phyloP scores from a whole-genome alignment of 2,329 filamentous ascomycete genomes.

The Aspergillus sp. region DNA sequence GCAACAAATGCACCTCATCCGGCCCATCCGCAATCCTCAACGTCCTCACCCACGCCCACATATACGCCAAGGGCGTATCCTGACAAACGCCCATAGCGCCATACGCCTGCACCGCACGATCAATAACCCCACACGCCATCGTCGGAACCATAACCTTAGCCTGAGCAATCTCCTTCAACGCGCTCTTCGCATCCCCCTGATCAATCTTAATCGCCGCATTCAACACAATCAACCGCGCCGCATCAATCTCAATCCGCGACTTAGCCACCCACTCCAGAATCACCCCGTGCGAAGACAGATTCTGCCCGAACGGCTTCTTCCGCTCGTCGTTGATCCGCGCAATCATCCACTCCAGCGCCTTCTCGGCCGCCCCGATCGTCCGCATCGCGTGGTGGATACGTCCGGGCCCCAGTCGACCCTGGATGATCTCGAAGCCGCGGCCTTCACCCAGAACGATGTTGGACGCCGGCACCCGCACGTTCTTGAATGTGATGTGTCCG shows the following conservation, averaged over 20 bases:
- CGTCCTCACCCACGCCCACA: constrained; percentile 80
- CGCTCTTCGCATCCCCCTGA: constrained; percentile 80
- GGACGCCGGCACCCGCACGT: constrained; percentile 80
- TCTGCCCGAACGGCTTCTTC: constrained; percentile 90
- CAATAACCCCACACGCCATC: constrained; percentile 81
- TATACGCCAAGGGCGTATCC: constrained; percentile 84
- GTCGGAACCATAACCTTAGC: constrained; percentile 90
- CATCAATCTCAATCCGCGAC: constrained; percentile 90
- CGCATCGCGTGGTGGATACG: constrained; percentile 99
- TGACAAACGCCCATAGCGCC: constrained; percentile 89
- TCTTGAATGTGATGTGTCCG: constrained; percentile 84
- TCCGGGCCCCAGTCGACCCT: constrained; percentile 91
- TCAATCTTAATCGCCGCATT: constrained; percentile 97
- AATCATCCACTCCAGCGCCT: constrained; percentile 91
- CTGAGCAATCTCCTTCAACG: constrained; percentile 89
- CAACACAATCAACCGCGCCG: constrained; percentile 83
- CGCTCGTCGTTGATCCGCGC: constrained; percentile 87
- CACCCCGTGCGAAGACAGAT: constrained; percentile 83
- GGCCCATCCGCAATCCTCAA: constrained; percentile 88
- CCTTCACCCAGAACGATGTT: constrained; percentile 93
- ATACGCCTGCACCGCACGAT: constrained; percentile 90
- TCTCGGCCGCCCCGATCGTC: constrained; percentile 85
- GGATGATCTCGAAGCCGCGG: constrained; percentile 96
- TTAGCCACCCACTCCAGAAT: constrained; percentile 94
- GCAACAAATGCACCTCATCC: constrained; percentile 83